Evolutionary conservation across 2,329 filamentous ascomycete genomes (phyloP).

Genomic region (Neonectria hederae): DNA sequence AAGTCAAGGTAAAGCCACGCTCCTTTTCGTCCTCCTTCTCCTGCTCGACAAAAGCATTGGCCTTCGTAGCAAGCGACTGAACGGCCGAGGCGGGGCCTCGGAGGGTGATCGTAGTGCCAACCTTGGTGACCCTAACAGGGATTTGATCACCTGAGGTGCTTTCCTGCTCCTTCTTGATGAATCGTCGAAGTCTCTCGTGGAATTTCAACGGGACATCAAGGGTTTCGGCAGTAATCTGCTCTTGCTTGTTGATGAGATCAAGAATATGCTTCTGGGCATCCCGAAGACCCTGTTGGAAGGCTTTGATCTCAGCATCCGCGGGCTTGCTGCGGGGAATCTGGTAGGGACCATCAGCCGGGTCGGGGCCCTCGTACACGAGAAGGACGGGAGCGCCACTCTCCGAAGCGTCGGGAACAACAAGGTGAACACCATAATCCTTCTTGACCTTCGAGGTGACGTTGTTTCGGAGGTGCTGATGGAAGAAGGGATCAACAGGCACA

Average conservation of each 20-base stretch:
- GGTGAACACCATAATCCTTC: slow-evolving; percentile 74
- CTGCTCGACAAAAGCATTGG: slow-evolving; percentile 82
- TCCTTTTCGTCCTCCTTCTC: slow-evolving; percentile 95
- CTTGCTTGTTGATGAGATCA: slow-evolving; percentile 67
- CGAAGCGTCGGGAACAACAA: slow-evolving; percentile 73
- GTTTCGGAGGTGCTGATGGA: slow-evolving; percentile 75
- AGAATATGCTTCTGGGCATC: slow-evolving; percentile 67
- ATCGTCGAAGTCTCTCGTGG: slow-evolving; percentile 70
- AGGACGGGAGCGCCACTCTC: slow-evolving; percentile 71
- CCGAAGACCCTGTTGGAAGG: slow-evolving; percentile 64
- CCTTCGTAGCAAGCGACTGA: slow-evolving; percentile 75
- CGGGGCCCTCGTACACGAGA: slow-evolving; percentile 78
- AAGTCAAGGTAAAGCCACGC: slow-evolving; percentile 83
- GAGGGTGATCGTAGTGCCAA: slow-evolving; percentile 72
- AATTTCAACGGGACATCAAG: slow-evolving; percentile 71
- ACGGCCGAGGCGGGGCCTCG: slow-evolving; percentile 81
- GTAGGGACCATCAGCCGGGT: slow-evolving; percentile 57
- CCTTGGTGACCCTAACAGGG: slow-evolving; percentile 66
- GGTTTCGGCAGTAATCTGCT: slow-evolving; percentile 58
- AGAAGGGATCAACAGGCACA: slow-evolving; percentile 79
- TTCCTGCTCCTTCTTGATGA: slow-evolving; percentile 72
- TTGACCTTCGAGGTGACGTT: slow-evolving; percentile 72
- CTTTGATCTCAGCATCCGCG: slow-evolving; percentile 57
- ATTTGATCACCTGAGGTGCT: slow-evolving; percentile 65
- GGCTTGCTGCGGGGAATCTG: slow-evolving; percentile 65